Evolutionary conservation across 345 rosid species (phyloP).

Genomic region (Microthlaspi erraticum): DNA sequence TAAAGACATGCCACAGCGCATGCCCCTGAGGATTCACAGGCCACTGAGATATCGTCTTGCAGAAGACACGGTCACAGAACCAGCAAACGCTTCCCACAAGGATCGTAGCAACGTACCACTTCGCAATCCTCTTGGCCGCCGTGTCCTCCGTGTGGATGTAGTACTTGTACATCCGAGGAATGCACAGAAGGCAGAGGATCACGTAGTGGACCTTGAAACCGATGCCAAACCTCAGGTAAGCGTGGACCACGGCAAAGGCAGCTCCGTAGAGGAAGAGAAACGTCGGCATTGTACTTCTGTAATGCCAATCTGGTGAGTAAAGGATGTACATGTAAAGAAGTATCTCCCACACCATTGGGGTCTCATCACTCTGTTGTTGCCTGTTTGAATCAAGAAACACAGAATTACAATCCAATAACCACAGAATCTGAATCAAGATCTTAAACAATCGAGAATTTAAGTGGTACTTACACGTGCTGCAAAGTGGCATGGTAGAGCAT

Average conservation of each 20-base stretch:
- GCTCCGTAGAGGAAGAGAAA: slow-evolving; percentile 91
- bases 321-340: slow-evolving; percentile 93
- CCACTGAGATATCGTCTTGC: slow-evolving; percentile 66
- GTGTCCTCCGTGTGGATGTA: slow-evolving; percentile 78
- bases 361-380: slow-evolving; percentile 98
- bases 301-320: slow-evolving; percentile 99
- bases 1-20: slow-evolving; percentile 85
- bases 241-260: slow-evolving; percentile 73
- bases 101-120: slow-evolving; percentile 68
- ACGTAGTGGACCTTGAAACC: slow-evolving; percentile 89
- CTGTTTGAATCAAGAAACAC: slow-evolving; percentile 42
- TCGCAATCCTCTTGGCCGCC: slow-evolving; percentile 73
- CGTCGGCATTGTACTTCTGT: slow-evolving; percentile 92
- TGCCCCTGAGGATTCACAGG: slow-evolving; percentile 87
- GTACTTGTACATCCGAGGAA: slow-evolving; percentile 95
- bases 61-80: slow-evolving; percentile 69
- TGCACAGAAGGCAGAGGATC: slow-evolving; percentile 79
- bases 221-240: slow-evolving; percentile 67
- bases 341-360: slow-evolving; percentile 99
- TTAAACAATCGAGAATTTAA: neutral
- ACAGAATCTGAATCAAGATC: neutral
- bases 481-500: slow-evolving; percentile 87
- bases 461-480: slow-evolving; percentile 71
- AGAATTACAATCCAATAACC: neutral
- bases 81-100: slow-evolving; percentile 69